Base-by-base conservation (phyloP, 2,329 filamentous ascomycete species). In the Aureobasidium musti region DNA sequence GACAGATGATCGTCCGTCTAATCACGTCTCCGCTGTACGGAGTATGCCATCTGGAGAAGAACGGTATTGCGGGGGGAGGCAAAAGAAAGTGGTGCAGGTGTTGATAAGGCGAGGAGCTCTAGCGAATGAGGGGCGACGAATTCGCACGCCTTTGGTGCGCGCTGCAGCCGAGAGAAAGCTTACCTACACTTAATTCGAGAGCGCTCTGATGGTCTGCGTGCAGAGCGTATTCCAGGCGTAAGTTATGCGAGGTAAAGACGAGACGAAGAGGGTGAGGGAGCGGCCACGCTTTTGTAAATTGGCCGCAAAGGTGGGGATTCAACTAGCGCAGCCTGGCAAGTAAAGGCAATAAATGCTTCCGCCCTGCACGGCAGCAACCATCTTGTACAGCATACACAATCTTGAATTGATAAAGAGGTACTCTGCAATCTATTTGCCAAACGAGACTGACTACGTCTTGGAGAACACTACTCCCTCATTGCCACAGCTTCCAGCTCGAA, bases 1-100 rank as follows among this genome's bases (percentile, higher is more conserved):
- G 23, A 37, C 45, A 64, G 8, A 33, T 41, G 49, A 64, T 54
- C 61, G 37, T 28, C 45, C 59, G 47, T 28, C 47, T 41, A 52
- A 41, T 63, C 47, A 41, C 43, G 45, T 39, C 45, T 63, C 54
- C 37, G 54, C 54, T 59, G 26, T 19, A 59, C 45, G 59, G 43
- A 63, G 59, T 43, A 64, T 53, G 61, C 49, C 37, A 54, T 43
- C 47, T 64, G 61, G 61, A 64, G 61, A 53, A 26, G 21, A 26
- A 47, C 43, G 43, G 43, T 47, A 23, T 14, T 66, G 64, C 64
- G 64, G 64, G 64, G 65, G 19, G 59, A 56, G 49, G 65, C 56
- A 67, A 67, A 67, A 67, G 66, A 60, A 66, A 57, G 49, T 39
- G 35, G 39, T 67, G 61, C 61, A 64, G 26, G 37, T 64, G n/a